phyloP scores from a whole-genome alignment of 257 asterid species.

The Ophiorrhiza pumila region DNA sequence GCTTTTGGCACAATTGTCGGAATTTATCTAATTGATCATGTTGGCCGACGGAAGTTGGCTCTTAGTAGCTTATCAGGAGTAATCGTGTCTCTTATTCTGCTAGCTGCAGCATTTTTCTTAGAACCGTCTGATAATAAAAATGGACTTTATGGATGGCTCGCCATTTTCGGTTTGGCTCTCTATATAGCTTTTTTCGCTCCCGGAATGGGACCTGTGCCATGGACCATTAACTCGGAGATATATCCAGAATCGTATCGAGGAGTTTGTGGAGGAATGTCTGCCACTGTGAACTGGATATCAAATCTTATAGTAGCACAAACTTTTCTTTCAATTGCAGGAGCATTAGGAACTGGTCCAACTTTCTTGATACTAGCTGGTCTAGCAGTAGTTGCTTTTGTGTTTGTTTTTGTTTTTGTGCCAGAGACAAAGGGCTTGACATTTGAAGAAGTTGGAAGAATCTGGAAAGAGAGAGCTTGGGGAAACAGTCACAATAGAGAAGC shows the following conservation, averaged over 20 bases:
- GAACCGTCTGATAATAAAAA: conserved; percentile 30
- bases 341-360: conserved; percentile 59
- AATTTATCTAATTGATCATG: conserved; percentile 72
- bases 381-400: conserved; percentile 61
- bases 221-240: conserved; percentile 91
- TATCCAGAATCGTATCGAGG: conserved; percentile 86
- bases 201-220: conserved; percentile 95
- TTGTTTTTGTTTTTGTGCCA: conserved; percentile 63
- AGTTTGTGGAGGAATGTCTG: conserved; percentile 91
- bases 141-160: conserved; percentile 70
- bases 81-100: conserved; percentile 59
- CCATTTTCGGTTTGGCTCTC: conserved; percentile 67
- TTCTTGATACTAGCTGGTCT: conserved; percentile 70
- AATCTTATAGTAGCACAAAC: conserved; percentile 81
- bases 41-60: conserved; percentile 73
- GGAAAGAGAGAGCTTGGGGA: conserved; percentile 76
- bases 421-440: conserved; percentile 90
- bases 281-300: conserved; percentile 89
- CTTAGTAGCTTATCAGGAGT: conserved; percentile 79
- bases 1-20: conserved; percentile 80
- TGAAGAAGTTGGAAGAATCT: conserved; percentile 73
- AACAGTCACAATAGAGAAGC: conserved; percentile 33
- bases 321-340: conserved; percentile 65
- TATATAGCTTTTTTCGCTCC: conserved; percentile 81
- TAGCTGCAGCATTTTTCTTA: conserved; percentile 53